Evolutionary conservation across 139 green algal genomes (phyloP).

Genomic region (Pleodorina starrii): DNA sequence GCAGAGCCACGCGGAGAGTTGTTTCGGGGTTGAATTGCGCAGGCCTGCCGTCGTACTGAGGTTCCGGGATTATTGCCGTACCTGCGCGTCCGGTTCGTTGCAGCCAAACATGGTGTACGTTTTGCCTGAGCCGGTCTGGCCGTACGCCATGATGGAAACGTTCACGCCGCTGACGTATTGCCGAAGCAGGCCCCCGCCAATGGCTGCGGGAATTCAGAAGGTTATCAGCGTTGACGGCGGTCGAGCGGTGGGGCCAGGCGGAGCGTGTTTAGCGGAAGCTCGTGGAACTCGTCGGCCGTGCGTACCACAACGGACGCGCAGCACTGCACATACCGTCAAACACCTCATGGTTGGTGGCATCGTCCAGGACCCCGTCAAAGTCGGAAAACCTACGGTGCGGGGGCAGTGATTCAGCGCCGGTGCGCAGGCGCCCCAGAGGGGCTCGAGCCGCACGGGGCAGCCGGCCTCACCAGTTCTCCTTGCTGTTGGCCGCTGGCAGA

Average conservation of each 20-base stretch:
- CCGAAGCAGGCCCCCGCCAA: not conserved
- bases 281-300: too few species aligned
- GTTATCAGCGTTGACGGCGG: too few species aligned
- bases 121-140: constrained; percentile 78
- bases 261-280: too few species aligned
- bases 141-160: constrained; percentile 76
- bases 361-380: constrained; percentile 12
- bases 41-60: too few species aligned
- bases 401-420: not conserved
- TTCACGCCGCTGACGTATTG: constrained; percentile 61
- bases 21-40: too few species aligned
- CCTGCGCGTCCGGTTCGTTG: constrained; percentile 27
- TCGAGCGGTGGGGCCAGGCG: too few species aligned
- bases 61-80: not conserved
- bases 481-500: not conserved
- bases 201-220: not conserved
- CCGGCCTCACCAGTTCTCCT: not conserved
- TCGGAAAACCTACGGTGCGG: not conserved
- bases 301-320: too few species aligned
- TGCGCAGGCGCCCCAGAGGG: not conserved
- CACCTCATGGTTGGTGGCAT: constrained; percentile 31
- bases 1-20: too few species aligned
- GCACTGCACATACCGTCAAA: constrained; percentile 4
- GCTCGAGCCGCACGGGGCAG: not conserved
- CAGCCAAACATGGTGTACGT: constrained; percentile 72